Evolutionary conservation across 2,329 filamentous ascomycete species (phyloP).

Genomic region (Pseudogymnoascus sp.): DNA sequence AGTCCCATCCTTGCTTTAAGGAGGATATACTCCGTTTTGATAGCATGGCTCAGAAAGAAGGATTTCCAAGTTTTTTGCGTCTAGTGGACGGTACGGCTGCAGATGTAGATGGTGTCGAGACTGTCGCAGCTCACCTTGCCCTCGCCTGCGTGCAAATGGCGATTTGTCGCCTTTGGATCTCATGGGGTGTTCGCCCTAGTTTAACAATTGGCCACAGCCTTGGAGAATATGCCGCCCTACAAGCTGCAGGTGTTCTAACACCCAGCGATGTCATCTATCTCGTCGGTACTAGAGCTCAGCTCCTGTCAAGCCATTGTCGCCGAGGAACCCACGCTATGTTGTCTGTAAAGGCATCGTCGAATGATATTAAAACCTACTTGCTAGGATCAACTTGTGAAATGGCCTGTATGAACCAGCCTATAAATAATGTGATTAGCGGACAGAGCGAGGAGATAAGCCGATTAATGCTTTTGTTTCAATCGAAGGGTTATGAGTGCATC

Average conservation of each 20-base stretch:
- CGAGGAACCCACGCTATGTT: conserved; percentile 59
- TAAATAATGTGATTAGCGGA: conserved; percentile 62
- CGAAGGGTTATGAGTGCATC: conserved; percentile 47
- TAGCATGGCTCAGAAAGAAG: background rate
- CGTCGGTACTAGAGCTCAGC: conserved; percentile 56
- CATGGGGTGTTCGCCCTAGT: conserved; percentile 45
- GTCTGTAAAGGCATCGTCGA: conserved; percentile 38
- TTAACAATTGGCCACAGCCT: conserved; percentile 53
- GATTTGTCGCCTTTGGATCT: conserved; percentile 43
- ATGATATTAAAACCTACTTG: conserved; percentile 40
- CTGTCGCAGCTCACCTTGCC: conserved; percentile 42
- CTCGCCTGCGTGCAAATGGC: conserved; percentile 45
- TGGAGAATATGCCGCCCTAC: conserved; percentile 64
- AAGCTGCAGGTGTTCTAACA: conserved; percentile 60
- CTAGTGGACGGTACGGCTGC: conserved; percentile 35
- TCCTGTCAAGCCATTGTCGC: conserved; percentile 57
- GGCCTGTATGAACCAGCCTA: conserved; percentile 66
- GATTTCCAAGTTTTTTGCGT: conserved; percentile 7
- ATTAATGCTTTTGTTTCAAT: conserved; percentile 38
- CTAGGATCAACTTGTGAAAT: conserved; percentile 41
- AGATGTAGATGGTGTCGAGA: conserved; percentile 35
- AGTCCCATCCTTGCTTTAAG: conserved; percentile 28
- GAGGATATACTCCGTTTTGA: background rate
- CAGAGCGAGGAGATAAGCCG: conserved; percentile 44
- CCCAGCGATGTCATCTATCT: conserved; percentile 63